A percentile compares a stretch with the other conserved stretches of the same genome.
Evolutionary conservation across 129 eudicot species (phyloP).

Genomic region (Pseudognaphalium luteoalbum): DNA sequence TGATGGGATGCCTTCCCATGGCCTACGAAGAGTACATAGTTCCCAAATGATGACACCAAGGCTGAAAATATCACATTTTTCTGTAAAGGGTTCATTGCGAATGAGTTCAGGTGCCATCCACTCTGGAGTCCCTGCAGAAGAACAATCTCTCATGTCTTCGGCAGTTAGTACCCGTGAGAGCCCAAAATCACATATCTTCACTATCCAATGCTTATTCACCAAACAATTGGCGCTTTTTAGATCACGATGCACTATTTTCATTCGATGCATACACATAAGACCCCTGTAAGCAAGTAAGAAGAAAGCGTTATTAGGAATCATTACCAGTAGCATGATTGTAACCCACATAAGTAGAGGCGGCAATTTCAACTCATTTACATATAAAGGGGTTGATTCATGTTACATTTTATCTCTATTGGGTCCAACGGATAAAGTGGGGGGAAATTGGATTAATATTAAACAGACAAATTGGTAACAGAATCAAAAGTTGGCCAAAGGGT

Average conservation of each 20-base stretch:
- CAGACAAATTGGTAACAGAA: no score
- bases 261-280: constrained; percentile 81
- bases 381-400: no score
- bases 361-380: no score
- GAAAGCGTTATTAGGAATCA: constrained; percentile 14
- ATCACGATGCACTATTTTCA: constrained; percentile 90
- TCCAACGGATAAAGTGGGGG: no score
- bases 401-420: no score
- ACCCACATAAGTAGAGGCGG: no score
- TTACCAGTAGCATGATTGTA: background rate
- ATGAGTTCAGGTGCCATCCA: constrained; percentile 99
- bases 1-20: constrained; percentile 93
- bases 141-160: constrained; percentile 52
- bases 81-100: constrained; percentile 86
- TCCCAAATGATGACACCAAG: constrained; percentile 96
- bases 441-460: no score
- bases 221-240: constrained; percentile 91
- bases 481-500: no score
- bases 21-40: constrained; percentile 75
- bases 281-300: constrained; percentile 54
- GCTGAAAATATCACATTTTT: constrained; percentile 93
- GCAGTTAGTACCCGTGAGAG: constrained; percentile 66
- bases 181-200: constrained; percentile 96
- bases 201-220: constrained; percentile 80
- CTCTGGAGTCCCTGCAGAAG: constrained; percentile 96